Evolutionary conservation across 2,329 filamentous ascomycete genomes (phyloP).

Genomic region (Scedosporium boydii): DNA sequence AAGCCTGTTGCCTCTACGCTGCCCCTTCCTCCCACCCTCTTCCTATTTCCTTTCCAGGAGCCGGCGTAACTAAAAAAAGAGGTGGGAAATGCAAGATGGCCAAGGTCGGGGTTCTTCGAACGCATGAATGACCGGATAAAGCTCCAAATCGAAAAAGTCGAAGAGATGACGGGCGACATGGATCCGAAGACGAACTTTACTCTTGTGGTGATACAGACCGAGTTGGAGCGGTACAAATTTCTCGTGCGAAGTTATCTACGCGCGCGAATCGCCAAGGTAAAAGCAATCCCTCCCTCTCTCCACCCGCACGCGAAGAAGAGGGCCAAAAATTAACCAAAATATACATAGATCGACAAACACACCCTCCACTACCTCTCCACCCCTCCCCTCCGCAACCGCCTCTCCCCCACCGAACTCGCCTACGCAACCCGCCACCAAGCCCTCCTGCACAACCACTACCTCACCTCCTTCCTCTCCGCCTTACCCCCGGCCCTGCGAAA

Average conservation of each 20-base stretch:
- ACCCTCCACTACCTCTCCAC: slow-evolving; percentile 62
- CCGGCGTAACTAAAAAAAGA: not conserved
- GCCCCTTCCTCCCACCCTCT: not conserved
- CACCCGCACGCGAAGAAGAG: not conserved
- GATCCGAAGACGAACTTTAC: slow-evolving; percentile 87
- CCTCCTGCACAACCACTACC: slow-evolving; percentile 75
- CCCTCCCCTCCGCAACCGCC: slow-evolving; percentile 42
- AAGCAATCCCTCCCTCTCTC: slow-evolving; percentile 5
- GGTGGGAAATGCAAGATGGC: slow-evolving; percentile 37
- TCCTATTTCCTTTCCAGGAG: not conserved
- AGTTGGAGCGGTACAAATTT: slow-evolving; percentile 90
- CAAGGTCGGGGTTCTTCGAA: slow-evolving; percentile 65
- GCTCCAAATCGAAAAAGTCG: slow-evolving; percentile 59
- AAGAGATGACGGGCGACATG: slow-evolving; percentile 73
- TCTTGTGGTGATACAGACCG: slow-evolving; percentile 91
- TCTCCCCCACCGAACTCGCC: slow-evolving; percentile 68
- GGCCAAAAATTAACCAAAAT: too few species aligned
- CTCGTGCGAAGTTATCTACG: slow-evolving; percentile 75
- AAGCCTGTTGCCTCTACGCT: slow-evolving; percentile 20
- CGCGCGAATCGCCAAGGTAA: slow-evolving; percentile 77
- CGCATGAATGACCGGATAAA: slow-evolving; percentile 67
- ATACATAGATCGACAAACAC: slow-evolving; percentile 60
- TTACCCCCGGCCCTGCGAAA: slow-evolving; percentile 75
- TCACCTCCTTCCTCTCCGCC: slow-evolving; percentile 70
- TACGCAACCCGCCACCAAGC: slow-evolving; percentile 82